A percentile compares a stretch with the other conserved stretches of the same genome.
These are phyloP conservation scores for Sporothrix sp. DNA, from an alignment of 2,329 filamentous ascomycete species.

Conservation along the genomic window DNA sequence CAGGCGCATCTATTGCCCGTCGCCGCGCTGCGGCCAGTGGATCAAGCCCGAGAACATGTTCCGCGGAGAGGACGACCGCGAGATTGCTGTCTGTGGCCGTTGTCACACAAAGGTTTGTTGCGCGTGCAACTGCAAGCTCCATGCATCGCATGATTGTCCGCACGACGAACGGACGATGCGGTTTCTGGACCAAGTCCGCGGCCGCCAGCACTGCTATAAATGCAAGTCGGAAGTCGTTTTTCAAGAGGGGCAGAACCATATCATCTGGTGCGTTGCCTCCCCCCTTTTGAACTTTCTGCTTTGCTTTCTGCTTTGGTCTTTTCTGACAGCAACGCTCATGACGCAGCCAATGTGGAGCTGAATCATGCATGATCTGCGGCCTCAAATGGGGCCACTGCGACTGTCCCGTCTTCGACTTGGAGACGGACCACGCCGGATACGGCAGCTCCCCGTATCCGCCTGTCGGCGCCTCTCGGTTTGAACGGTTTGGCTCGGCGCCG, in stretches of 20 bases:
- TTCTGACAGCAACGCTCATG: constrained; percentile 10
- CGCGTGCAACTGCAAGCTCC: constrained; percentile 64
- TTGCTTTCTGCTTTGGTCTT: not conserved
- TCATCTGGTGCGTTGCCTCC: constrained; percentile 69
- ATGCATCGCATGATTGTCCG: constrained; percentile 59
- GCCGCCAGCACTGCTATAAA: constrained; percentile 66
- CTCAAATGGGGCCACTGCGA: constrained; percentile 73
- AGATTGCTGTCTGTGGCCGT: constrained; percentile 57
- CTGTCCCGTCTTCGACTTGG: constrained; percentile 70
- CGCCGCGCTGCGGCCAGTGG: constrained; percentile 63
- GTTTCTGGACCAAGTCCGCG: constrained; percentile 56
- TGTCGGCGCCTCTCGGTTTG: constrained; percentile 24
- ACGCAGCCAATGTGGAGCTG: constrained; percentile 59
- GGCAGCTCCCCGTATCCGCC: constrained; percentile 34
- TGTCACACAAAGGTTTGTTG: constrained; percentile 70
- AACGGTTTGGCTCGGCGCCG: constrained; percentile 26
- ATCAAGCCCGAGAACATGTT: constrained; percentile 64
- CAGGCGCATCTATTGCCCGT: constrained; percentile 70
- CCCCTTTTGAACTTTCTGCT: too few species aligned
- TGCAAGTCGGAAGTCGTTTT: constrained; percentile 69
- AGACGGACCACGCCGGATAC: constrained; percentile 40
- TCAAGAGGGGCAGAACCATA: constrained; percentile 78
- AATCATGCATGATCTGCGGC: constrained; percentile 84
- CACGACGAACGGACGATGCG: constrained; percentile 56
- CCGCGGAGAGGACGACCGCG: constrained; percentile 44